Evolutionary conservation across 768 basidiomycete genomes (phyloP).

Genomic region (Crepidotus variabilis): DNA sequence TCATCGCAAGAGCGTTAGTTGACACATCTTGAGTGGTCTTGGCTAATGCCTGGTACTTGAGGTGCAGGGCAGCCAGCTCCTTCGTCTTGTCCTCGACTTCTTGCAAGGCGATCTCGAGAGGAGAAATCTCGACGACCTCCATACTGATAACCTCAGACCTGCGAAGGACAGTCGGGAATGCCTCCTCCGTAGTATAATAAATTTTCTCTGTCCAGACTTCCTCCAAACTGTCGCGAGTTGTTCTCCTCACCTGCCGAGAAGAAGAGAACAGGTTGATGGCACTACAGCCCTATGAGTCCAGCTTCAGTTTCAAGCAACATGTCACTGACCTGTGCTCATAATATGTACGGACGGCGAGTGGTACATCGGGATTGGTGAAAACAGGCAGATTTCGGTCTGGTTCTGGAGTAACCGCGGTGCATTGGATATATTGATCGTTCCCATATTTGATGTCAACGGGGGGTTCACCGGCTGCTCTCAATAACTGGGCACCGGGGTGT

Average conservation of each 20-base stretch:
- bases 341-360: conserved; percentile 74
- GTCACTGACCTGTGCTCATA: conserved; percentile 74
- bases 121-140: conserved; percentile 75
- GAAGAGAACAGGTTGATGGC: conserved; percentile 82
- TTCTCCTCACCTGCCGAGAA: conserved; percentile 62
- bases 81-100: conserved; percentile 81
- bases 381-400: conserved; percentile 74
- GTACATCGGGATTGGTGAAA: conserved; percentile 83
- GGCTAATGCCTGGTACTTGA: conserved; percentile 73
- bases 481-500: conserved; percentile 78
- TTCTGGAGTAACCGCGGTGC: conserved; percentile 81
- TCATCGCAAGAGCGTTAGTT: conserved; percentile 82
- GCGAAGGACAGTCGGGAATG: conserved; percentile 87
- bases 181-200: conserved; percentile 79
- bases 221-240: conserved; percentile 59
- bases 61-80: conserved; percentile 65
- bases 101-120: conserved; percentile 75
- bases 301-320: not conserved
- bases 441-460: conserved; percentile 78
- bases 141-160: conserved; percentile 80
- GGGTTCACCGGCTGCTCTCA: conserved; percentile 73
- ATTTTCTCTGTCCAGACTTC: conserved; percentile 90
- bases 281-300: conserved; percentile 32
- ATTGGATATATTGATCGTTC: conserved; percentile 82
- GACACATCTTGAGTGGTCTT: conserved; percentile 71